Conservation (phyloP, 805 yeast species). For the Ogataea trehaloabstinens region DNA sequence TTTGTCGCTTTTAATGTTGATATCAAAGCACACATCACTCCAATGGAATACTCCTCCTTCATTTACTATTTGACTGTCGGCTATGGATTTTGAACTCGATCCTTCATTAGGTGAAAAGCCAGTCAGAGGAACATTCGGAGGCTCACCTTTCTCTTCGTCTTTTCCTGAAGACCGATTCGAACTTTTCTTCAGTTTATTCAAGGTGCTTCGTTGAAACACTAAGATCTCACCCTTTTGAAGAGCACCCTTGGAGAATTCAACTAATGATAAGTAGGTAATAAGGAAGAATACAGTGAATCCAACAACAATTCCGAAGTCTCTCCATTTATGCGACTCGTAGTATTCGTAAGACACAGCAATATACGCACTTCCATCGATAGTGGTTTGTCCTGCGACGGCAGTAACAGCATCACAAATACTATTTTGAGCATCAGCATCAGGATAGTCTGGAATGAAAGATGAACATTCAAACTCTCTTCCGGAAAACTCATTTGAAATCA, state of each 20-base stretch:
- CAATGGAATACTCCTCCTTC: slow-evolving; percentile 53
- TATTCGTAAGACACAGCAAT: slow-evolving; percentile 51
- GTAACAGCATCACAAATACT: slow-evolving; percentile 54
- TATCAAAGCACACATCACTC: slow-evolving; percentile 56
- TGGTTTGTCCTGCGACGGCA: slow-evolving; percentile 34
- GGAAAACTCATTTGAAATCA: slow-evolving; percentile 56
- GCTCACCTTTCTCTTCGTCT: slow-evolving; percentile 19
- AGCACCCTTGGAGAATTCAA: slow-evolving; percentile 57
- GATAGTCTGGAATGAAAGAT: slow-evolving; percentile 45
- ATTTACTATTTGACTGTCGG: slow-evolving; percentile 11
- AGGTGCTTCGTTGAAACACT: slow-evolving; percentile 47
- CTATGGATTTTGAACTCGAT: not conserved
- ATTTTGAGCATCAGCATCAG: slow-evolving; percentile 34
- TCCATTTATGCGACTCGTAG: slow-evolving; percentile 63
- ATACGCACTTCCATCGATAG: slow-evolving; percentile 54
- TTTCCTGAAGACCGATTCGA: slow-evolving; percentile 25
- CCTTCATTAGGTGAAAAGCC: not conserved
- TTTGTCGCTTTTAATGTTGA: slow-evolving; percentile 41
- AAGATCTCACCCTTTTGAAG: slow-evolving; percentile 65
- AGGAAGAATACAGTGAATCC: slow-evolving; percentile 56
- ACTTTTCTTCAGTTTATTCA: slow-evolving; percentile 39
- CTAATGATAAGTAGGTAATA: slow-evolving; percentile 45
- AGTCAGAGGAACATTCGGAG: not conserved
- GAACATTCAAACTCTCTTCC: slow-evolving; percentile 47
- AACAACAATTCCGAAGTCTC: slow-evolving; percentile 66